Evolutionary conservation across 257 asterid species (phyloP).

Genomic region (Lycium ferocissimum): DNA sequence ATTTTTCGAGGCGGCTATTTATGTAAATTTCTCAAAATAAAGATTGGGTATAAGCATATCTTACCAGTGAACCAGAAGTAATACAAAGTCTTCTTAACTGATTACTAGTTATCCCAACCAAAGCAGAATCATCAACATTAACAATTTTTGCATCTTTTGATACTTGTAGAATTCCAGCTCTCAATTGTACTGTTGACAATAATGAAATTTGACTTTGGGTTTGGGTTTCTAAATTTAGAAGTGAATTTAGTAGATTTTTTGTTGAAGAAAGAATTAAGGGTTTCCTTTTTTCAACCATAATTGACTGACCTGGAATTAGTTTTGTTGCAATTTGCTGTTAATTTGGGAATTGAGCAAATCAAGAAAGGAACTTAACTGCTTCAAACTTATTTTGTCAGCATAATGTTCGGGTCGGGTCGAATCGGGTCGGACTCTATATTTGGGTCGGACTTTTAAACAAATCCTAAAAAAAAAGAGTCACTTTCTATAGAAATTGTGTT

Average conservation of each 20-base stretch:
- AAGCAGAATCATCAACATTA: slow-evolving; percentile 57
- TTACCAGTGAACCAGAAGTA: slow-evolving; percentile 85
- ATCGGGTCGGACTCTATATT: too few relatives aligned
- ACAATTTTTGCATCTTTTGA: slow-evolving; percentile 37
- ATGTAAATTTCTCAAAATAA: background rate
- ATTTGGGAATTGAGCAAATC: too few relatives aligned
- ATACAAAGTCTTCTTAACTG: slow-evolving; percentile 71
- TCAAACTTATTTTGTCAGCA: too few relatives aligned
- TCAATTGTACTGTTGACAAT: slow-evolving; percentile 46
- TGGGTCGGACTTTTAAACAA: too few relatives aligned
- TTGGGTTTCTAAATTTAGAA: slow-evolving; percentile 39
- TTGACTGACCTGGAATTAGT: background rate
- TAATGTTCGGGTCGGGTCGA: too few relatives aligned
- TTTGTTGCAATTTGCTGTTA: slow-evolving; percentile 20
- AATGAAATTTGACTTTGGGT: slow-evolving; percentile 33
- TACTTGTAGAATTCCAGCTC: slow-evolving; percentile 69
- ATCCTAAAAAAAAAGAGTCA: too few relatives aligned
- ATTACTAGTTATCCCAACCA: slow-evolving; percentile 78
- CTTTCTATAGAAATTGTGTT: too few relatives aligned
- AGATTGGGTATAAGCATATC: background rate
- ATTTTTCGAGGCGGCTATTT: too few relatives aligned
- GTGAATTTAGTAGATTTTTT: slow-evolving; percentile 67
- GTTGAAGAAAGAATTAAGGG: slow-evolving; percentile 92
- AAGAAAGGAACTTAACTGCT: too few relatives aligned
- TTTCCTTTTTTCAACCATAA: slow-evolving; percentile 76